Percentiles rank a stretch among this genome's conserved stretches.
Conservation (phyloP, 2,329 filamentous ascomycete genomes). For the Paecilomyces niveus region DNA sequence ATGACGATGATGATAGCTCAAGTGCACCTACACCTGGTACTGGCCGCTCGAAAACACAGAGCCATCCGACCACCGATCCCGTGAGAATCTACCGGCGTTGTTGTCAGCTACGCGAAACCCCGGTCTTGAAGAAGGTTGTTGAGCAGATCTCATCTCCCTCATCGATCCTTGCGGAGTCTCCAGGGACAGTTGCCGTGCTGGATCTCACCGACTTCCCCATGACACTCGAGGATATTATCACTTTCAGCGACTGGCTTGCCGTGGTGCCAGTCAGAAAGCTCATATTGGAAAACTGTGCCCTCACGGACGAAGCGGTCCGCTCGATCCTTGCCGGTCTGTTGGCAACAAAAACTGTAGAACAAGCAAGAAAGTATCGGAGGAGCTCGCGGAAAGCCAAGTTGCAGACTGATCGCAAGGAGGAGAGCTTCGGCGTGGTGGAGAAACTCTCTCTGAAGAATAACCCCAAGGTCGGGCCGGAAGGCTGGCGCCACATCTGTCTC, state of each 20-base stretch:
- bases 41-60: slow-evolving; percentile 48
- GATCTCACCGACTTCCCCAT: slow-evolving; percentile 81
- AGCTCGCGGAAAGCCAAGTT: slow-evolving; percentile 30
- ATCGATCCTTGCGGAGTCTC: slow-evolving; percentile 55
- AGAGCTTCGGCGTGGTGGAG: slow-evolving; percentile 64
- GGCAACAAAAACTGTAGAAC: slow-evolving; percentile 63
- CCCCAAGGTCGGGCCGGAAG: slow-evolving; percentile 69
- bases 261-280: slow-evolving; percentile 86
- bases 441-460: slow-evolving; percentile 87
- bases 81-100: slow-evolving; percentile 88
- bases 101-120: slow-evolving; percentile 87
- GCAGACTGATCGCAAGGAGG: slow-evolving; percentile 20
- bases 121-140: slow-evolving; percentile 83
- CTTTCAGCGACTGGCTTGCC: slow-evolving; percentile 87
- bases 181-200: slow-evolving; percentile 73
- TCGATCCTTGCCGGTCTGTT: slow-evolving; percentile 81
- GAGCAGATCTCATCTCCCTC: slow-evolving; percentile 71
- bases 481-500: slow-evolving; percentile 84
- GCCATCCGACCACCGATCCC: slow-evolving; percentile 78
- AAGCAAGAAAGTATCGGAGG: slow-evolving; percentile 45
- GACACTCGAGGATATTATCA: slow-evolving; percentile 74
- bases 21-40: slow-evolving; percentile 24
- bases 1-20: slow-evolving; percentile 49
- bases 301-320: slow-evolving; percentile 79
- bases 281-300: slow-evolving; percentile 75